These are phyloP conservation scores for Hammondia hammondi DNA, from an alignment of 169 alveolate species.

Conservation along the genomic window DNA sequence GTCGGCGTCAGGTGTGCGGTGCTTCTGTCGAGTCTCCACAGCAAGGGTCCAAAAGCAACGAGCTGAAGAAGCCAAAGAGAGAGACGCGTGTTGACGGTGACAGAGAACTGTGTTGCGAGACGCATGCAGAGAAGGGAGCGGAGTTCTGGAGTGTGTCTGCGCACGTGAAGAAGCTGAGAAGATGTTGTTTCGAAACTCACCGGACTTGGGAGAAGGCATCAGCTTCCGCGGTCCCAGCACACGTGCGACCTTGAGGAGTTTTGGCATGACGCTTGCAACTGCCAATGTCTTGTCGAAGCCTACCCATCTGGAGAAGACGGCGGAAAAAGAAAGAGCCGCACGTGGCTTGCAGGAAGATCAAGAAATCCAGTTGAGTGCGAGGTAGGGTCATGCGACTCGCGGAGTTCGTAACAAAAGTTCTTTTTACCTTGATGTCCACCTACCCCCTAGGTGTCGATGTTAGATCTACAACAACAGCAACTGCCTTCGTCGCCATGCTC, in stretches of 20 bases:
- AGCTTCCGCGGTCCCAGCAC: slow-evolving; percentile 92
- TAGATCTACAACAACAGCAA: too few species aligned
- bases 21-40: too few species aligned
- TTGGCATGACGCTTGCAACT: slow-evolving; percentile 84
- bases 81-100: neutral
- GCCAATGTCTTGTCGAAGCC: slow-evolving; percentile 90
- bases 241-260: slow-evolving; percentile 87
- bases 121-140: neutral
- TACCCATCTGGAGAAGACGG: slow-evolving; percentile 80
- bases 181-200: slow-evolving; percentile 57
- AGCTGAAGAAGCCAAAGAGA: neutral
- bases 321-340: too few species aligned
- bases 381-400: too few species aligned
- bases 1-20: too few species aligned
- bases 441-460: too few species aligned
- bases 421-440: too few species aligned
- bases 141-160: neutral
- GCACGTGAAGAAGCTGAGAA: neutral
- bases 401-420: too few species aligned
- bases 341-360: too few species aligned
- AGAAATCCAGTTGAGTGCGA: too few species aligned
- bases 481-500: too few species aligned
- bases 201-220: slow-evolving; percentile 92
- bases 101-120: neutral
- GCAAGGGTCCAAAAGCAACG: neutral